A percentile compares a stretch with the other conserved stretches of the same genome.
Evolutionary conservation across 257 asterid genomes (phyloP).

Genomic region (Nyctanthes arbortristis): DNA sequence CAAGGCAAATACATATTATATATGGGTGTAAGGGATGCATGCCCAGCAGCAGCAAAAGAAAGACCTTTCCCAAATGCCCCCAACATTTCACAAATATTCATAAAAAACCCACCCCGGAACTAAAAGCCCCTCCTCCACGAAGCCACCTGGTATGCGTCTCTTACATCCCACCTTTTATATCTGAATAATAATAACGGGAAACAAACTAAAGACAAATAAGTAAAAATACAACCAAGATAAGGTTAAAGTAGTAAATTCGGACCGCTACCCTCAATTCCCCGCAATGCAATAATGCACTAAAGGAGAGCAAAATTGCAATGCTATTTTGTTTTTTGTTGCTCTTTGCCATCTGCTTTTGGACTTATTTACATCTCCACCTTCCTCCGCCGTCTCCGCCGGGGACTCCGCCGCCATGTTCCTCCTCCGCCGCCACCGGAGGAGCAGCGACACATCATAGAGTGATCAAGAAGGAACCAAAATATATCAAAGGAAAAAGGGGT

Average conservation of each 20-base stretch:
- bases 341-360: not conserved
- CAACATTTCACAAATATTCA: not conserved
- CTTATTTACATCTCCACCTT: conserved; percentile 10
- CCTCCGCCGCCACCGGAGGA: not conserved
- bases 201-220: conserved; percentile 9
- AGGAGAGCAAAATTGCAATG: conserved; percentile 53
- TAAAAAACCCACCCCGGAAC: not conserved
- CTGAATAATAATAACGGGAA: conserved; percentile 3
- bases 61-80: not conserved
- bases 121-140: not conserved
- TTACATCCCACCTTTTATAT: conserved; percentile 45
- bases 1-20: conserved; percentile 3
- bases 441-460: conserved; percentile 21
- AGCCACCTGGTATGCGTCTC: conserved; percentile 57
- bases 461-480: not conserved
- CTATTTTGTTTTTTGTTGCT: too few species aligned
- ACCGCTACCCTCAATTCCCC: conserved; percentile 71
- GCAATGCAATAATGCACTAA: conserved; percentile 42
- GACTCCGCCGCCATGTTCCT: conserved; percentile 10
- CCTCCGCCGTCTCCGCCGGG: conserved; percentile 26
- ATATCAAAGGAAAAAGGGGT: not conserved
- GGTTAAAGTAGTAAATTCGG: conserved; percentile 39
- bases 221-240: conserved; percentile 11
- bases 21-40: conserved; percentile 41
- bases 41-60: conserved; percentile 32